Evolutionary conservation across 441 rosid genomes (phyloP).

Genomic region (Manihot esculenta): DNA sequence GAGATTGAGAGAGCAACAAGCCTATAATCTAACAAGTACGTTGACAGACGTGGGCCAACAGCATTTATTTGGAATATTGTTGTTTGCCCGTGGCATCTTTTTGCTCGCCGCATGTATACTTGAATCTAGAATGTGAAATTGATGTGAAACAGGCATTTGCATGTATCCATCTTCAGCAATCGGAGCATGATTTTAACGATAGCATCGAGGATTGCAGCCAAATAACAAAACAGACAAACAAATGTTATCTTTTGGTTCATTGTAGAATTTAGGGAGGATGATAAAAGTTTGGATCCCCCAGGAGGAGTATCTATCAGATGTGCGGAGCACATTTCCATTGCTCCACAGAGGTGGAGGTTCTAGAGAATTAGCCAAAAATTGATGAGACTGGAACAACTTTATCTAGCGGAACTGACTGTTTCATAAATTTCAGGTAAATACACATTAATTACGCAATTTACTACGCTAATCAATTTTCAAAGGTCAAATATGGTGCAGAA

Average conservation of each 20-base stretch:
- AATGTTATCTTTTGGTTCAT: too few relatives aligned
- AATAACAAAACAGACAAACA: too few relatives aligned
- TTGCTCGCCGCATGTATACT: background rate
- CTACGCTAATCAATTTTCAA: background rate
- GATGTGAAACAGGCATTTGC: background rate
- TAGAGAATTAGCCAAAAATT: background rate
- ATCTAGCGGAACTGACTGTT: background rate
- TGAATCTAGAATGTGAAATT: too few relatives aligned
- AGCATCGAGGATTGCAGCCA: background rate
- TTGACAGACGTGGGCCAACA: background rate
- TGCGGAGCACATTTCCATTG: background rate
- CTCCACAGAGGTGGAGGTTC: background rate
- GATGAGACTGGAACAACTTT: background rate
- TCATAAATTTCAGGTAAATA: background rate
- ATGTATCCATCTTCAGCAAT: too few relatives aligned
- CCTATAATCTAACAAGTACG: background rate
- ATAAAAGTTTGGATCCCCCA: too few relatives aligned
- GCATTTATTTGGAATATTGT: background rate
- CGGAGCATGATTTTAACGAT: constrained; percentile 35
- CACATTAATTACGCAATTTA: background rate
- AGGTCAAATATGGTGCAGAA: background rate
- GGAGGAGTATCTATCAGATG: too few relatives aligned
- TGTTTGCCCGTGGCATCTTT: background rate
- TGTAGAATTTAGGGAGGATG: too few relatives aligned
- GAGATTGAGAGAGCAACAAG: background rate